A percentile compares a stretch with the other conserved stretches of the same genome.
These are phyloP conservation scores for Anastatica hierochuntica DNA, from an alignment of 345 rosid genomes.

Conservation along the genomic window DNA sequence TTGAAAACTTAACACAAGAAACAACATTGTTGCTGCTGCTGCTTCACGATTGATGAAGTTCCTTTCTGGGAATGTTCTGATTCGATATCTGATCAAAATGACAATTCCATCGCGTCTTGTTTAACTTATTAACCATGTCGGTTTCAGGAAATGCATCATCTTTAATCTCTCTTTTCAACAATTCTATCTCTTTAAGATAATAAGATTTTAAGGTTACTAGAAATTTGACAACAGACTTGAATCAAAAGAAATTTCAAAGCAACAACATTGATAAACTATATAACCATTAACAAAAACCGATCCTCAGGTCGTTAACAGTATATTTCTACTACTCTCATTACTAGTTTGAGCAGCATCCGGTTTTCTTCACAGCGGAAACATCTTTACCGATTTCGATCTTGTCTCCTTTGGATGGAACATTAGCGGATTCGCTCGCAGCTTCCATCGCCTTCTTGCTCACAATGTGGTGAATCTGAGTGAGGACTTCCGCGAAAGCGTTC, in stretches of 20 bases:
- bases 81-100: slow-evolving; percentile 57
- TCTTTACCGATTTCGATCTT: slow-evolving; percentile 32
- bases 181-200: too few species aligned
- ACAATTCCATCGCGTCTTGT: slow-evolving; percentile 65
- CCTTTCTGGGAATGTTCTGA: slow-evolving; percentile 57
- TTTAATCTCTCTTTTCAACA: too few species aligned
- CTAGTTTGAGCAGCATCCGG: slow-evolving; percentile 27
- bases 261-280: not conserved
- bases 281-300: slow-evolving; percentile 8
- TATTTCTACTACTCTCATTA: slow-evolving; percentile 1
- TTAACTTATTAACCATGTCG: slow-evolving; percentile 61
- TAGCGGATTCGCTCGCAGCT: slow-evolving; percentile 19
- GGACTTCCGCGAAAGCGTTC: slow-evolving; percentile 40
- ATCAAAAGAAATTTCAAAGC: slow-evolving; percentile 3
- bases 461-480: slow-evolving; percentile 38
- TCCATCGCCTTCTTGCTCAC: slow-evolving; percentile 47
- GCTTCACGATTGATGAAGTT: slow-evolving; percentile 27
- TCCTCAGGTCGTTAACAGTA: slow-evolving; percentile 18
- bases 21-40: slow-evolving; percentile 40
- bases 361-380: slow-evolving; percentile 33
- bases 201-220: too few species aligned
- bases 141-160: slow-evolving; percentile 82
- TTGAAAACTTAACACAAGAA: slow-evolving; percentile 66
- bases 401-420: slow-evolving; percentile 26
- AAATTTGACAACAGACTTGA: too few species aligned